Base-by-base conservation (phyloP, 2,329 filamentous ascomycete genomes). In the Cladosporium halotolerans region DNA sequence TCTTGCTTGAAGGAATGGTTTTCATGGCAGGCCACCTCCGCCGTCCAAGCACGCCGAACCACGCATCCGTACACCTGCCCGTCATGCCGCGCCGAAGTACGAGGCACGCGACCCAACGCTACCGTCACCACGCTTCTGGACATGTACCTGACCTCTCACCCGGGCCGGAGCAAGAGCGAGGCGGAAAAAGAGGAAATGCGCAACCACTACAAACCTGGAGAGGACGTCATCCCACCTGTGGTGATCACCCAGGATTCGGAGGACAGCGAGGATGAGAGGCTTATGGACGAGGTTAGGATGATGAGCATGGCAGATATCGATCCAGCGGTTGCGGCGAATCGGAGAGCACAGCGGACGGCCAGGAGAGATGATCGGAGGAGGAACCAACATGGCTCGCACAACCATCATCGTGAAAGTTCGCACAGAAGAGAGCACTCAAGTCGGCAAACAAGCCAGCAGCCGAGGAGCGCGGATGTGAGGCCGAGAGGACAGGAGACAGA, bases 1-100 rank as follows among this genome's bases (percentile, higher is more conserved):
- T 87, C 88, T 38, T 99, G 93, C 68, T 72, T 97, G 55, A 96
- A 95, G 70, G 89, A 95, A 75, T 99, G 93, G 93, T 99, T 97
- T 68, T 76, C 78, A 58, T 93, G 84, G 71, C 89, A 96, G 69
- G 84, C 84, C 36, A 75, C 78, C 31, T 76, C 77, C 11, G 79
- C 79, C 41, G 79, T 79, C 58, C 73, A 70, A 54, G 72, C 50
- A 66, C 77, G 60, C 65, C 57, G 59, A 6, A 78, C 63, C 56
- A 76, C 63, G 3, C 73, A 78, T 50, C 79, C 78, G 43, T 95
- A 89, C 69, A 96, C 90, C 43, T 99, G 93, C 73, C 93, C 93
- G 39, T 87, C 89, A 72, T 99, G 93, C 73, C 88, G 93, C 60
- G 88, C 90, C 43, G 73, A 79, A 10, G 92, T 99, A 56, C 85